phyloP scores from a whole-genome alignment of 495 filamentous ascomycete species.

The Penicillium lagena region DNA sequence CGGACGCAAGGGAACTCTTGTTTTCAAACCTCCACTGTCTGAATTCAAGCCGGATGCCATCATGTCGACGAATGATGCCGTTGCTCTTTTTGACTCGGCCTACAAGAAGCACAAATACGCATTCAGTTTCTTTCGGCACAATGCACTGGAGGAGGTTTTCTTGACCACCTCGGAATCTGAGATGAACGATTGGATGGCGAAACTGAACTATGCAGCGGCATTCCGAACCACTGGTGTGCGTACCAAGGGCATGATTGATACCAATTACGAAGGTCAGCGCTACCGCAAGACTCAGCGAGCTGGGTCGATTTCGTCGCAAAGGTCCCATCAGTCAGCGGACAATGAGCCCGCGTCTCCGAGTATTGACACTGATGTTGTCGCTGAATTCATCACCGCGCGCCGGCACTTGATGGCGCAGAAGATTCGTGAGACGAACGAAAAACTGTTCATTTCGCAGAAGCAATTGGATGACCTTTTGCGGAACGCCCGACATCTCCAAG shows the following conservation, averaged over 20 bases:
- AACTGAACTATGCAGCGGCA: conserved; percentile 92
- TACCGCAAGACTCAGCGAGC: conserved; percentile 63
- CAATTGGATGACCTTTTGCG: conserved; percentile 76
- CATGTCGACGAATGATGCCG: conserved; percentile 87
- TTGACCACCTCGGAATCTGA: conserved; percentile 83
- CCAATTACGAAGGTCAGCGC: conserved; percentile 77
- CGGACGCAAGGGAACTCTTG: conserved; percentile 49
- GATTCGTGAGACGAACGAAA: conserved; percentile 78
- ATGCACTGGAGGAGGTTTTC: conserved; percentile 84
- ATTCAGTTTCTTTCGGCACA: conserved; percentile 84
- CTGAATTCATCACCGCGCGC: conserved; percentile 75
- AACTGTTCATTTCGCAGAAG: conserved; percentile 62
- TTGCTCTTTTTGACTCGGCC: conserved; percentile 74
- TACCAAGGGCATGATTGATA: conserved; percentile 79
- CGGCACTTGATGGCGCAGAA: conserved; percentile 75
- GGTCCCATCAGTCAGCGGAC: conserved; percentile 21
- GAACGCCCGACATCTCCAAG: conserved; percentile 87
- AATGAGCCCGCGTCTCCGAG: conserved; percentile 41
- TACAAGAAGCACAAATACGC: conserved; percentile 98
- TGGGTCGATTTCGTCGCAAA: conserved; percentile 44
- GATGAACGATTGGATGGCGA: conserved; percentile 95
- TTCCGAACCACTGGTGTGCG: conserved; percentile 90
- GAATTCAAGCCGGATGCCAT: conserved; percentile 89
- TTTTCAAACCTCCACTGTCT: conserved; percentile 83
- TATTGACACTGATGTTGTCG: conserved; percentile 73